These are phyloP conservation scores for Clitopilus hobsonii DNA, from an alignment of 768 basidiomycete species.

Conservation along the genomic window DNA sequence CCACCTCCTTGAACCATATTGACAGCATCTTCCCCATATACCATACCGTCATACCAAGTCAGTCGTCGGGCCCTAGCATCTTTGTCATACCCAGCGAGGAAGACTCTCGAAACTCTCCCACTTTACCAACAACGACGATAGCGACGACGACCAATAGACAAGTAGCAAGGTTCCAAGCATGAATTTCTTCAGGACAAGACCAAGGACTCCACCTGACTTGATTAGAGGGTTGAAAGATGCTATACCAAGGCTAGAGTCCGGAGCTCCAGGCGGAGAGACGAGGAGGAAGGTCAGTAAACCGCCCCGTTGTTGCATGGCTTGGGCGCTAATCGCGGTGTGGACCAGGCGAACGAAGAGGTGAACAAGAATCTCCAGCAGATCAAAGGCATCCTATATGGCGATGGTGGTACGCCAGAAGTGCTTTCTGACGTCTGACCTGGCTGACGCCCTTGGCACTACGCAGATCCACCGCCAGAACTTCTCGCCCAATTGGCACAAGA, in stretches of 20 bases:
- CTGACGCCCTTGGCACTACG: slow-evolving; percentile 3
- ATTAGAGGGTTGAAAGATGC: slow-evolving; percentile 79
- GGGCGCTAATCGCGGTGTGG: background rate
- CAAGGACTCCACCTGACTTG: slow-evolving; percentile 82
- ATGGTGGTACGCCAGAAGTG: slow-evolving; percentile 58
- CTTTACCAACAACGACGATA: background rate
- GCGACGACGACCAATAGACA: background rate
- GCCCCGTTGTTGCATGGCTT: background rate
- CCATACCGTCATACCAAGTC: background rate
- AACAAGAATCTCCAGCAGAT: slow-evolving; percentile 88
- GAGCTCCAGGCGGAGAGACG: slow-evolving; percentile 70
- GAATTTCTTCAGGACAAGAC: slow-evolving; percentile 97
- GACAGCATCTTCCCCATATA: slow-evolving; percentile 7
- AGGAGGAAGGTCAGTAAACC: slow-evolving; percentile 64
- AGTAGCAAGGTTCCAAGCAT: slow-evolving; percentile 31
- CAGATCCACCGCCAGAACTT: slow-evolving; percentile 83
- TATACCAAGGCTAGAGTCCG: slow-evolving; percentile 69
- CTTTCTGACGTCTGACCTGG: background rate
- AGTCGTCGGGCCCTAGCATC: slow-evolving; percentile 3
- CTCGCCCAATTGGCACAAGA: slow-evolving; percentile 95
- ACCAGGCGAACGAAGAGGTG: slow-evolving; percentile 83
- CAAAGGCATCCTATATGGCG: slow-evolving; percentile 83
- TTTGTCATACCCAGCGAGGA: background rate
- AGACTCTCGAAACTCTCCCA: background rate
- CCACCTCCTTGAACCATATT: slow-evolving; percentile 11